Conservation (phyloP, 345 rosid genomes). For the rapeseed (Brassica napus) region Da-Ae NC_063451.1:39755001-39755500, state of each 20-base stretch:
- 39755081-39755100: background rate
- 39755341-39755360: conserved; percentile 22
- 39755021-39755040: conserved; percentile 64
- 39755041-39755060: conserved; percentile 57
- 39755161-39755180: conserved; percentile 10
- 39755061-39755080: conserved; percentile 52
- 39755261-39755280: conserved; percentile 9
- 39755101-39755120: conserved; percentile 13
- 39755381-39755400: conserved; percentile 47
- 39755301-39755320: conserved; percentile 7
- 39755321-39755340: background rate
- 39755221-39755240: conserved; percentile 22
- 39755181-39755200: conserved; percentile 14
- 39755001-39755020: conserved; percentile 63
- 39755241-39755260: conserved; percentile 5
- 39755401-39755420: conserved; percentile 89
- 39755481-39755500: conserved; percentile 69
- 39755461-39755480: conserved; percentile 29
- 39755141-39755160: conserved; percentile 1
- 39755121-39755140: background rate
- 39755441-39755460: conserved; percentile 20
- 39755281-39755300: conserved; percentile 29
- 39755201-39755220: background rate
- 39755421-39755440: conserved; percentile 71
- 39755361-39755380: conserved; percentile 37